A percentile compares a stretch with the other conserved stretches of the same genome.
These are phyloP conservation scores for Hondaea fermentalgiana DNA, from an alignment of 108 stramenopile species.

Conservation along the genomic window DNA sequence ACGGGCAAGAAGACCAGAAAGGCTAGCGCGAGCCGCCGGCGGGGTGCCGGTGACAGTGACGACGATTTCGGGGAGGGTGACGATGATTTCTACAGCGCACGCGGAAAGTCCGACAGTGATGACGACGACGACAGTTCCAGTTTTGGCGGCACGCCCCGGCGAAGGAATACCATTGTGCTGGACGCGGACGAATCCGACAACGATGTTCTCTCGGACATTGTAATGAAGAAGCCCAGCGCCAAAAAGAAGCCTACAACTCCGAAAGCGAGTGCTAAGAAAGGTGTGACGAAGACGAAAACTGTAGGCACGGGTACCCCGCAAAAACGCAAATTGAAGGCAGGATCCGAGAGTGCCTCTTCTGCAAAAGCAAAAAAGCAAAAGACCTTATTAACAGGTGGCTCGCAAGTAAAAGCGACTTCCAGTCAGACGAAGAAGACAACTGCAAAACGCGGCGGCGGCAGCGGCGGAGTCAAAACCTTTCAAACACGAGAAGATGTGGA, in stretches of 20 bases:
- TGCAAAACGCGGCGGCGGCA: neutral
- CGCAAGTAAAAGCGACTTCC: too few species aligned
- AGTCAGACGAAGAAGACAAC: neutral
- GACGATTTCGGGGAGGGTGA: too few species aligned
- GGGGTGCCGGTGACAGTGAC: too few species aligned
- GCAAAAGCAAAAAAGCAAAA: neutral
- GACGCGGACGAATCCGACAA: too few species aligned
- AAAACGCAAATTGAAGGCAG: neutral
- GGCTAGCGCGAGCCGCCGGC: too few species aligned
- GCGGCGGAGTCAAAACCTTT: neutral
- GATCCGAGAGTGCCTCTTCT: too few species aligned
- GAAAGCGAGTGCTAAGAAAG: neutral
- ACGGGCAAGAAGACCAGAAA: too few species aligned
- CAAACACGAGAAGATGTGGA: neutral
- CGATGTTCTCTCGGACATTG: too few species aligned
- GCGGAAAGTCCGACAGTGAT: neutral
- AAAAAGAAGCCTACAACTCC: neutral
- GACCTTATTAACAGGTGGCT: too few species aligned
- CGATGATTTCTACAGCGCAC: too few species aligned
- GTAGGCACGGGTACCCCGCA: neutral
- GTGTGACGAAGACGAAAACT: neutral
- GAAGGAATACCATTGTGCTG: neutral
- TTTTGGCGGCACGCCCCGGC: neutral
- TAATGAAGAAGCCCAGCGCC: neutral
- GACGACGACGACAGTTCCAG: neutral